Percentiles rank a stretch among this genome's conserved stretches.
Conservation (phyloP, 345 rosid genomes). For the Geranium rotundifolium region DNA sequence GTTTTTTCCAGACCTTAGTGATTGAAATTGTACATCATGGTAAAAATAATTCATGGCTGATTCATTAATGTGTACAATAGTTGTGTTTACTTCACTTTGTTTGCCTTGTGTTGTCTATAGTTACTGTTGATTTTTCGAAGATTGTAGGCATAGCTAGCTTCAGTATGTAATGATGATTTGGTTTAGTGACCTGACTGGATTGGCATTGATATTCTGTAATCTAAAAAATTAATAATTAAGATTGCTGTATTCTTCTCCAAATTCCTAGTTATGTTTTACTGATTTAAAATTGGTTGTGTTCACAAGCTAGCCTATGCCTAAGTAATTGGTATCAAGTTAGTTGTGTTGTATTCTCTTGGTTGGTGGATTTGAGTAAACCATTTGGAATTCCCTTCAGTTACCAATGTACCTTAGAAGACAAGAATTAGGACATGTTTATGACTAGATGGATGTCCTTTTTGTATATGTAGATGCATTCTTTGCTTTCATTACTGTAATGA, state of each 20-base stretch:
- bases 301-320: too few relatives aligned
- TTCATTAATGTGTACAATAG: slow-evolving; percentile 30
- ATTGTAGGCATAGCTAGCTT: too few relatives aligned
- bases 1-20: slow-evolving; percentile 49
- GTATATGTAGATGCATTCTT: too few relatives aligned
- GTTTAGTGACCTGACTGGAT: slow-evolving; percentile 25
- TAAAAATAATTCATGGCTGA: slow-evolving; percentile 6
- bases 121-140: too few relatives aligned
- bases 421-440: too few relatives aligned
- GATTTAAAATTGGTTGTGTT: too few relatives aligned
- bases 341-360: too few relatives aligned
- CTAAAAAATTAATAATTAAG: slow-evolving; percentile 12
- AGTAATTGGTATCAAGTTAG: neutral
- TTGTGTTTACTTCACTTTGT: slow-evolving; percentile 12
- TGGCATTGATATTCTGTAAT: slow-evolving; percentile 4
- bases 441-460: too few relatives aligned
- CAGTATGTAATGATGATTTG: neutral
- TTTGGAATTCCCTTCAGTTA: too few relatives aligned
- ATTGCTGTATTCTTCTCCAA: neutral
- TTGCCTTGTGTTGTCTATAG: slow-evolving; percentile 11
- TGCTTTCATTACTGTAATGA: too few relatives aligned
- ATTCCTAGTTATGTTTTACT: neutral
- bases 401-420: too few relatives aligned
- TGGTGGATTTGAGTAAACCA: too few relatives aligned
- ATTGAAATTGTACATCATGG: slow-evolving; percentile 5